Base-by-base conservation (phyloP, 371 early-diverging fungal species). In the Mortierella sp. region DNA sequence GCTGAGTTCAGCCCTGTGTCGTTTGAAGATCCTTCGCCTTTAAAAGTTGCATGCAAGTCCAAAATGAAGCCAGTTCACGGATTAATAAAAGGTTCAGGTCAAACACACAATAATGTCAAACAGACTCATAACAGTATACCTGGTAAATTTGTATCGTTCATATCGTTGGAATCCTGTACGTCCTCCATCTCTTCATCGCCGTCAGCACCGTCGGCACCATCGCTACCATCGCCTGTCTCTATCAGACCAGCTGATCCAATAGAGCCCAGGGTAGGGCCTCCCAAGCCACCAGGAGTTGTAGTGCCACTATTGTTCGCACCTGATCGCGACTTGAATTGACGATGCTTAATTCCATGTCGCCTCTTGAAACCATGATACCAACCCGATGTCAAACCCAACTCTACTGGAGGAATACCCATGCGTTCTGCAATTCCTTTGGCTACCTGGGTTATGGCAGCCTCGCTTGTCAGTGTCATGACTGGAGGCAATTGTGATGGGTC, bases 361-460 rank as follows among this genome's bases (percentile, higher is more conserved):
- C 75, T 75, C 59, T 72, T 75, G 73, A 81, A 81, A 58, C 81
- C 81, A 55, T 81, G 81, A 39, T 81, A 81, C 81, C 81, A 81
- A 32, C 81, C 81, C 3, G 81, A 81, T 16, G 81, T 81, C 70
- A 81, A 40, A n/a, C 81, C 81, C 20, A 81, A 70, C 55, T 81
- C 81, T 54, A 66, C 64, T 37, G 69, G 76, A 37, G 72, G 72
- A 28, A 81, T 81, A n/a, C 81, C 76, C 81, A 81, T 81, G 28
- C 76, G 76, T 35, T 81, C 81, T 35, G 81, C 81, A 62, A 81
- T 81, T 4, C 81, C 81, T 55, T 81, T 81, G 55, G 81, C 81
- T 14, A 81, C 81, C 43, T 81, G 81, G 26, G 81, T 81, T 35
- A 81, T 81, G 61, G 81, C 72, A 2, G 81, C 81, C 51, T 81